phyloP scores from a whole-genome alignment of 1,139 yeast genomes.

The Maudiozyma humilis region DNA sequence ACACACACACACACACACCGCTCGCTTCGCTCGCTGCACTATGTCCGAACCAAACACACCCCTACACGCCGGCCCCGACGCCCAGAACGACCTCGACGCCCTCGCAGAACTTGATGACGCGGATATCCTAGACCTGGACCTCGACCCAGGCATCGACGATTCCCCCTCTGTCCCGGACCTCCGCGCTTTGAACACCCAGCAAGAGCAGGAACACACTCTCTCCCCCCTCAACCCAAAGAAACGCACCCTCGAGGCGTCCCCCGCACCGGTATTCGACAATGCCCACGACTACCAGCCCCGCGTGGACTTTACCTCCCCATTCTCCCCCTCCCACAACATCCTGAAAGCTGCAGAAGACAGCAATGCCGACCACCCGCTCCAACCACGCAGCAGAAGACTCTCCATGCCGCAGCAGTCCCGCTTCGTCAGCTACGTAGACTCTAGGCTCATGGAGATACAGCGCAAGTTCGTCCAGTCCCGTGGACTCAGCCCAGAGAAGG shows the following conservation, averaged over 20 bases:
- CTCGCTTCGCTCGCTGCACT: background rate
- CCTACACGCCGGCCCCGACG: conserved; percentile 40
- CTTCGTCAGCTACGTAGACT: conserved; percentile 54
- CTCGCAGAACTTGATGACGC: conserved; percentile 29
- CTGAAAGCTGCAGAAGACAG: background rate
- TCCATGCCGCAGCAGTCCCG: conserved; percentile 50
- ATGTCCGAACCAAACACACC: conserved; percentile 40
- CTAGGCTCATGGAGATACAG: conserved; percentile 48
- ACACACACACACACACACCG: conserved; percentile 2
- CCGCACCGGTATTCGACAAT: conserved; percentile 17
- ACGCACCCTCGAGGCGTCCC: background rate
- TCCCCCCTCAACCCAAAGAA: background rate
- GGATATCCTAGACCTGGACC: conserved; percentile 29
- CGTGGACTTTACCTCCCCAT: conserved; percentile 28
- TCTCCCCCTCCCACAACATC: conserved; percentile 17
- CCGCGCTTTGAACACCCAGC: background rate
- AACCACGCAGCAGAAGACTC: conserved; percentile 18
- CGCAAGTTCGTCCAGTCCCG: conserved; percentile 54
- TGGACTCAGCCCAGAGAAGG: conserved; percentile 37
- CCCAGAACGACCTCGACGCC: conserved; percentile 31
- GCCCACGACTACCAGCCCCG: conserved; percentile 28
- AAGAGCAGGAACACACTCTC: background rate
- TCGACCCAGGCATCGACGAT: conserved; percentile 30
- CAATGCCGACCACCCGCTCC: background rate
- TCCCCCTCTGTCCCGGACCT: conserved; percentile 9